Evolutionary conservation across 1,284 basidiomycete genomes (phyloP), one percentile per base, ranked within the genome.

Genomic region (Microstroma glucosiphilum): DNA sequence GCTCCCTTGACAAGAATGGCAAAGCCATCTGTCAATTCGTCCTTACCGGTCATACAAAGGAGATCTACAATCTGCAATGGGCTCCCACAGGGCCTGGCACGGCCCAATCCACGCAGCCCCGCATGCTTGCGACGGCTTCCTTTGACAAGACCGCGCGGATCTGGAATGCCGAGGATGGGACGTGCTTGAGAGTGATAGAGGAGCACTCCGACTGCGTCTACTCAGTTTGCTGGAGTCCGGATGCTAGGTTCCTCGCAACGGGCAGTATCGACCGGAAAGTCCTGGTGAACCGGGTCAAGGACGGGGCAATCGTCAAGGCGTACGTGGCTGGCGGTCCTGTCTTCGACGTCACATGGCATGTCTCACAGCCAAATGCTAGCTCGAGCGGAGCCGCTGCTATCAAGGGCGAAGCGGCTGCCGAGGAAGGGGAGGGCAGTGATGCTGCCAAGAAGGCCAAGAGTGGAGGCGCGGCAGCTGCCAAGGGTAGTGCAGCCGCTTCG

Each of bases 151-250:
- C 76, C 0, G 73, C 72, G 7, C 64, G 77, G 15, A 60, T 79
- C 0, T 79, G 77, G 77, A 77, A 79, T 42, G 76, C 65, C 42
- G 76, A 78, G 56, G 70, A 62, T 17, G 77, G 77, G 37, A 69
- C 68, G 13, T 79, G 77, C 56, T 19, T 78, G 9, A 69, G 71
- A 1, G 68, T 75, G 1, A 69, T 79, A 25, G 68, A 70, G 30
- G 67, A 62, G 17, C 77, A 79, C 66, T 69, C 69, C 30, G 73
- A 77, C 64, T 71, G 66, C 25, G 76, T 79, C 42, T 75, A 75
- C 67, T 69, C 73, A 1, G 42, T 78, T 40, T 68, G 70, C 19
- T 79, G 75, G 60, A 73, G 70, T 40, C 76, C 77, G 0, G 72
- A 71, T 58, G 76, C 69, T 7, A 66, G 71, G 15, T 78, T 71